These are phyloP conservation scores for Fusarium austroafricanum DNA, from an alignment of 2,329 filamentous ascomycete species.

Conservation along the genomic window DNA sequence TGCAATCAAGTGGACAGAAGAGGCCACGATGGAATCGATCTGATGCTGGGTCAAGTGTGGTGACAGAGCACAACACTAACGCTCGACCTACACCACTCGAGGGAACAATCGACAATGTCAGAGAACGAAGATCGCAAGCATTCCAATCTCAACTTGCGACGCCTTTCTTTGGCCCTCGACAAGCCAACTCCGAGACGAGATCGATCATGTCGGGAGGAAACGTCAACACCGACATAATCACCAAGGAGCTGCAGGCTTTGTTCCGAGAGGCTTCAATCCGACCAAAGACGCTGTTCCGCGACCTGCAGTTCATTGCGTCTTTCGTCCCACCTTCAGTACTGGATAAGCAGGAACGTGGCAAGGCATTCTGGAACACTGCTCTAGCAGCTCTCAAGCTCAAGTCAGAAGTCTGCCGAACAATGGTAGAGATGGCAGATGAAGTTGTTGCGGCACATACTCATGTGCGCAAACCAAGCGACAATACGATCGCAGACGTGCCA, in stretches of 20 bases:
- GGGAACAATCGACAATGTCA: constrained; percentile 76
- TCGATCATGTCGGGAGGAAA: constrained; percentile 62
- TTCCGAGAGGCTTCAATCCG: constrained; percentile 76
- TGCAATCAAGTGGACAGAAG: constrained; percentile 56
- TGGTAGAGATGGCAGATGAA: constrained; percentile 71
- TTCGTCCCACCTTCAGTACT: constrained; percentile 71
- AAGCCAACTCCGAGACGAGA: constrained; percentile 61
- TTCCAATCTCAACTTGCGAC: constrained; percentile 48
- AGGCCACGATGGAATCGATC: constrained; percentile 53
- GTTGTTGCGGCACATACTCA: constrained; percentile 72
- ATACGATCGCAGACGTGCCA: constrained; percentile 46
- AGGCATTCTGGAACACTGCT: constrained; percentile 91
- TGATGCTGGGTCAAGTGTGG: constrained; percentile 51
- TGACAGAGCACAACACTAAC: constrained; percentile 48
- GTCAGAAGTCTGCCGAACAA: constrained; percentile 85
- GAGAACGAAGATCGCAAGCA: constrained; percentile 72
- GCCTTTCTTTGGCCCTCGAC: constrained; percentile 51
- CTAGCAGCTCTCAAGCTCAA: constrained; percentile 90
- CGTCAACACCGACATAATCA: constrained; percentile 72
- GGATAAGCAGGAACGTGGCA: constrained; percentile 72
- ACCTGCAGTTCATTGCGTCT: constrained; percentile 79
- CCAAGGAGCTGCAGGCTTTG: constrained; percentile 73
- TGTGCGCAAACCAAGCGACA: constrained; percentile 62
- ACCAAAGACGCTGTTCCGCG: constrained; percentile 84
- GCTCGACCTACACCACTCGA: constrained; percentile 65